These are phyloP conservation scores for Cinnamomum chago DNA, from an alignment of 164 flowering plant genomes.

Conservation along the genomic window DNA sequence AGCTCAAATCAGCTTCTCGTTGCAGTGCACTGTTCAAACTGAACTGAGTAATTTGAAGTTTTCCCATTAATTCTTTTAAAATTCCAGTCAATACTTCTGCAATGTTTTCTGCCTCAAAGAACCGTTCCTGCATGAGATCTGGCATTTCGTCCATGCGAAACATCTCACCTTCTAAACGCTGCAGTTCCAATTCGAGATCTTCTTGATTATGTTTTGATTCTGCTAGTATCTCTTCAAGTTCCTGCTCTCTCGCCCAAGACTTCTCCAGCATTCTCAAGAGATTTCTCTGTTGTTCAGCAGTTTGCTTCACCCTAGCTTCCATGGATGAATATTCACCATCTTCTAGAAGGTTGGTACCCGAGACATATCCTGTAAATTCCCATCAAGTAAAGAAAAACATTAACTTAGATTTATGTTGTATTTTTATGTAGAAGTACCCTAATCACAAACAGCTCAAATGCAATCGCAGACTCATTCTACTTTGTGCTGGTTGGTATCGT, in stretches of 20 bases:
- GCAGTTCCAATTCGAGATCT: slow-evolving; percentile 9
- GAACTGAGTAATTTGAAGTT: slow-evolving; percentile 50
- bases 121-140: slow-evolving; percentile 32
- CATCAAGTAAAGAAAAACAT: neutral
- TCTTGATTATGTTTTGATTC: no score
- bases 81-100: slow-evolving; percentile 51
- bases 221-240: no score
- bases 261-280: no score
- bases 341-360: slow-evolving; percentile 23
- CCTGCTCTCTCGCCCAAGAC: no score
- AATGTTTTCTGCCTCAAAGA: slow-evolving; percentile 68
- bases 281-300: no score
- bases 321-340: slow-evolving; percentile 22
- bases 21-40: slow-evolving; percentile 43
- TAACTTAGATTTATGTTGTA: neutral
- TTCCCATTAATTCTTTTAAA: slow-evolving; percentile 54
- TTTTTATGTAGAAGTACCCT: no score
- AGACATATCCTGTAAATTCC: slow-evolving; percentile 40
- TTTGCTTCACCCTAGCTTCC: slow-evolving; percentile 31
- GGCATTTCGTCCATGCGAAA: slow-evolving; percentile 51
- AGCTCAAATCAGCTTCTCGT: slow-evolving; percentile 46
- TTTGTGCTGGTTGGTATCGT: no score
- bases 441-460: neutral
- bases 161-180: slow-evolving; percentile 41
- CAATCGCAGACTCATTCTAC: neutral